These are phyloP conservation scores for Oropetium thomaeum DNA, from an alignment of 176 grass and related monocot species.

Conservation along the genomic window DNA sequence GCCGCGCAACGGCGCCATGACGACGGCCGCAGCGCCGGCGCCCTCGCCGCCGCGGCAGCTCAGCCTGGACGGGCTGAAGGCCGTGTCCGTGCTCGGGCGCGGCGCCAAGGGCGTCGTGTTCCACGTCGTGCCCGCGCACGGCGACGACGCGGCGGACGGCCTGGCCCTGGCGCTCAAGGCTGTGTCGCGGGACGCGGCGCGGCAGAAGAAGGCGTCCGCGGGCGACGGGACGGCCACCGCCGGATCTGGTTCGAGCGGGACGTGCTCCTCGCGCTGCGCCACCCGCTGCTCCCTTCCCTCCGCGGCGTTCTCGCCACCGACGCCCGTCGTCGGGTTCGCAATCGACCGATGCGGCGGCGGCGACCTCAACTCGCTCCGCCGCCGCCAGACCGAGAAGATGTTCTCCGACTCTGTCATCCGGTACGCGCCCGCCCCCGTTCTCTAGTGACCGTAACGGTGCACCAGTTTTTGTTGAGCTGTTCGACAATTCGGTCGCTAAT, in stretches of 20 bases:
- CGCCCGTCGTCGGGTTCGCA: no score
- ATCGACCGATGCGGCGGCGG: conserved; percentile 70
- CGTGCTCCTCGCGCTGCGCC: conserved; percentile 55
- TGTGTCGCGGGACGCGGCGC: conserved; percentile 62
- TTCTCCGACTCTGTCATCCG: conserved; percentile 91
- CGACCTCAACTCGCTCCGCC: conserved; percentile 71
- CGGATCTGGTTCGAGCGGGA: conserved; percentile 95
- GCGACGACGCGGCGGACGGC: not conserved
- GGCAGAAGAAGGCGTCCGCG: conserved; percentile 40
- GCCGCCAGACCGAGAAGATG: conserved; percentile 90
- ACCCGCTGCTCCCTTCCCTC: conserved; percentile 76
- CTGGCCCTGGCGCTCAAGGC: conserved; percentile 76
- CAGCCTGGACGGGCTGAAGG: conserved; percentile 61
- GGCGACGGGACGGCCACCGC: conserved; percentile 51
- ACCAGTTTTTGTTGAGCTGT: no score
- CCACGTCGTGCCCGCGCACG: conserved; percentile 32
- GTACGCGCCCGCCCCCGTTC: conserved; percentile 12
- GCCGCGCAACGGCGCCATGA: conserved; percentile 29
- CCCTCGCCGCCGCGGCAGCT: conserved; percentile 37
- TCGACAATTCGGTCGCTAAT: not conserved
- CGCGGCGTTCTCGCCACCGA: conserved; percentile 82
- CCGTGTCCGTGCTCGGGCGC: conserved; percentile 71
- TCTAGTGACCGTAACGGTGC: no score
- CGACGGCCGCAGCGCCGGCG: conserved; percentile 24
- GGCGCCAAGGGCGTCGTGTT: conserved; percentile 97